Evolutionary conservation across 768 basidiomycete genomes (phyloP), one percentile per base, ranked within the genome.

Genomic region (Jaapia argillacea): DNA sequence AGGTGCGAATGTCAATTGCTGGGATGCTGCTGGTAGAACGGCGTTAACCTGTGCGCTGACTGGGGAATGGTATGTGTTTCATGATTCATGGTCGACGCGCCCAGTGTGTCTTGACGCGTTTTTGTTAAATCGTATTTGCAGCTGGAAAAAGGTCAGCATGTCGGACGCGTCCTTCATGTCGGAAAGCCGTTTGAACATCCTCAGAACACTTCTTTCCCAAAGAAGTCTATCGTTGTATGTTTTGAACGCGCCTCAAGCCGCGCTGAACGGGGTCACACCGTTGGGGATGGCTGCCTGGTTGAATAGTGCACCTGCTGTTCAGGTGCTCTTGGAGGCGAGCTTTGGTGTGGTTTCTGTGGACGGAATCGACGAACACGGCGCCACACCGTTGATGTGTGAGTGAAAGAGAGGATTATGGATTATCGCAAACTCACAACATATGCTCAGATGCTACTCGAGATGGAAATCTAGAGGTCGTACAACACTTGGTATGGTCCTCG

Each of bases 351-450:
- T 88, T 20, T 72, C 79, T 5, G 83, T 86, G 3, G 80, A 88
- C 50, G 82, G 78, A 24, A 74, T 77, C 66, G 85, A 89, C 54
- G 63, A 72, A 20, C 76, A 81, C 53, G 82, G 83, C 5, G 85
- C 81, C 20, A 89, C 85, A 22, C 77, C 85, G 4, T 67, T 89
- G 47, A 89, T 89, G 85, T 89, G 85, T 89, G 68, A 64, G 80
- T 67, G 21, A 23, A 28, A 50, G 46, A 39, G 47, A 41, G 43
- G 14, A 25, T 33, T 18, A 40, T 16, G 38, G 25, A 25, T 42
- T 43, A 36, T 25, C 10, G 24, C n/a, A 20, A 10, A n/a, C n/a
- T n/a, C n/a, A n/a, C n/a, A 41, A 27, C 43, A 25, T 36, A 28
- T 37, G n/a, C 48, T 45, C 56, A 89, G 85, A 88, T 61, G 84